These are phyloP conservation scores for Adansonia digitata DNA, from an alignment of 345 rosid genomes.

Conservation along the genomic window DNA sequence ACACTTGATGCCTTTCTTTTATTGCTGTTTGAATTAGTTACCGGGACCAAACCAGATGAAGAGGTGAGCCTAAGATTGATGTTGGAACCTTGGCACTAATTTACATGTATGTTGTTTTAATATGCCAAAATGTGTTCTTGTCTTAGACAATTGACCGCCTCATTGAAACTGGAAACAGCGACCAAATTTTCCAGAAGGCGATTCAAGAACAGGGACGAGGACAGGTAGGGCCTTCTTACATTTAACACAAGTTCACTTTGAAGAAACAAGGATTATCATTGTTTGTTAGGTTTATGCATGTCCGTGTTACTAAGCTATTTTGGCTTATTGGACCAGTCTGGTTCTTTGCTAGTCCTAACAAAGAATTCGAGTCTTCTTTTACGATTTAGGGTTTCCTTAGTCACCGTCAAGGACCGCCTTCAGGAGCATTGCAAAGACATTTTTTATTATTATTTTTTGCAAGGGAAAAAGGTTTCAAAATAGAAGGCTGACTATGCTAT, in stretches of 20 bases:
- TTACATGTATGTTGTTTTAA: constrained; percentile 21
- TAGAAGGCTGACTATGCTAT: neutral
- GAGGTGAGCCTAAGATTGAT: constrained; percentile 38
- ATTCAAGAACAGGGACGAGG: constrained; percentile 92
- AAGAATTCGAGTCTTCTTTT: neutral
- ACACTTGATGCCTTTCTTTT: constrained; percentile 9
- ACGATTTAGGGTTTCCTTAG: neutral
- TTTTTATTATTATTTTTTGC: neutral
- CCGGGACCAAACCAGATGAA: constrained; percentile 66
- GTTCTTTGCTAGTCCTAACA: neutral
- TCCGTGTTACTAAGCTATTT: neutral
- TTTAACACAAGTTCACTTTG: neutral
- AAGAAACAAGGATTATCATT: neutral
- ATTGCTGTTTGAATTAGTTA: constrained; percentile 37
- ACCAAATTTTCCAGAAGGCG: constrained; percentile 88
- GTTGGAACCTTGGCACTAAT: constrained; percentile 9
- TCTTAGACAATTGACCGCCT: constrained; percentile 72
- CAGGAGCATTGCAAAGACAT: neutral
- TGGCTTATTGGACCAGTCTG: neutral
- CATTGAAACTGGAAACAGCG: constrained; percentile 92
- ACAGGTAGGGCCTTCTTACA: constrained; percentile 41
- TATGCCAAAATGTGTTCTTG: constrained; percentile 3
- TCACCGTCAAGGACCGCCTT: neutral
- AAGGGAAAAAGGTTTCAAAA: neutral
- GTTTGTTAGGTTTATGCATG: neutral